Evolutionary conservation across 2,329 filamentous ascomycete genomes (phyloP), one percentile per base, ranked within the genome.

Genomic region (Didymosphaeria variabile): DNA sequence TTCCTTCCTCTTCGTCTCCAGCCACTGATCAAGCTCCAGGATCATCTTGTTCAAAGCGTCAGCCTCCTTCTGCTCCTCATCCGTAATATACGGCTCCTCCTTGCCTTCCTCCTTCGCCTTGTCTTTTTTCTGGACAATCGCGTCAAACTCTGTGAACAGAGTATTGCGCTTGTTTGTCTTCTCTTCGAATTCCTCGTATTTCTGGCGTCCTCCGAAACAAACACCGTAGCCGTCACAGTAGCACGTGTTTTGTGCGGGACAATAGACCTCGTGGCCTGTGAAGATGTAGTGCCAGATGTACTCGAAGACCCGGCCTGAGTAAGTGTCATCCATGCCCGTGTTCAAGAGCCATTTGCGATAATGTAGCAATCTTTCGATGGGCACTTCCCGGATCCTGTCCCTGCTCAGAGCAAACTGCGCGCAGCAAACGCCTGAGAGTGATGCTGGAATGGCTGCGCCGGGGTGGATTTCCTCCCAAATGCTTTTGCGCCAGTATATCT

Each of bases 151-250:
- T 34, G 77, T 68, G 57, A 79, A 77, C 26, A 79, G 71, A 31
- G 79, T 73, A 23, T 81, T 74, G 57, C 79, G 78, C 40, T 79
- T 66, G 38, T 77, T 80, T 45, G 80, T 75, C 57, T 84, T 71
- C 56, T 82, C 79, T 57, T 85, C 81, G 71, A 81, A 88, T 8
- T 80, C 73, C 36, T 84, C 78, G 56, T 84, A 87, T 57, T 81
- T 77, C 15, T 80, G 73, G 31, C 81, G 79, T 3, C 79, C 80
- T 21, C 83, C 85, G 64, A 89, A 89, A 66, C 88, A 90, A 17
- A 88, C 77, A 0, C 88, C 88, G 61, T 87, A 90, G 5, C 86
- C 87, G 61, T 90, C 87, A 72, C 88, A 90, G 63, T 88, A 88
- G 76, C 88, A 79, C 0, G 75, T 72, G 61, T 78, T 77, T 67